A percentile compares a stretch with the other conserved stretches of the same genome.
Conservation (phyloP, 306 rosid genomes). For the Quercus parvula region DNA sequence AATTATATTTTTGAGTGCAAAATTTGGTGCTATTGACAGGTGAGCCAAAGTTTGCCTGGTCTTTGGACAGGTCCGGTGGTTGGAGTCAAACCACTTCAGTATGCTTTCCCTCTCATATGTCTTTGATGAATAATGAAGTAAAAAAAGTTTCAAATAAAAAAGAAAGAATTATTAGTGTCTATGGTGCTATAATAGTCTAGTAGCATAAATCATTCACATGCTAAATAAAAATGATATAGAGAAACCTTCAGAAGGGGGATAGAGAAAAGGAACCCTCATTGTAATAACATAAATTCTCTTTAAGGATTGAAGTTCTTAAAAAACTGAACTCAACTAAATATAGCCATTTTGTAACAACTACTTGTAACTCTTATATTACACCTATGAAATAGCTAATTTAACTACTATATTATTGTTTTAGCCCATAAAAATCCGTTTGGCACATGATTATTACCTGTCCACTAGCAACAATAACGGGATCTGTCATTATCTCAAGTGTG, state of each 20-base stretch:
- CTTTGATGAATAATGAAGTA: constrained; percentile 23
- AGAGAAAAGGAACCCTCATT: no score
- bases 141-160: neutral
- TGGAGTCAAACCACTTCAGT: constrained; percentile 70
- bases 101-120: constrained; percentile 89
- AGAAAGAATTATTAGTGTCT: constrained; percentile 9
- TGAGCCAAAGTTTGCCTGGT: constrained; percentile 49
- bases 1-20: constrained; percentile 57
- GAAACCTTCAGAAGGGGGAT: no score
- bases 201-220: neutral
- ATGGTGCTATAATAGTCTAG: neutral
- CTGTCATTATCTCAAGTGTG: constrained; percentile 82
- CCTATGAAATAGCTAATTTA: neutral
- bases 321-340: neutral
- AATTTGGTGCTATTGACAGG: constrained; percentile 50
- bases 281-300: no score
- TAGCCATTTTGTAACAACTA: neutral
- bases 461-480: constrained; percentile 80
- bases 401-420: neutral
- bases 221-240: no score
- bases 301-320: no score
- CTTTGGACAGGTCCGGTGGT: constrained; percentile 58
- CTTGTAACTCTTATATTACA: neutral
- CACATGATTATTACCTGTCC: constrained; percentile 68
- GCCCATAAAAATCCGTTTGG: neutral